phyloP scores from a whole-genome alignment of 2,329 filamentous ascomycete species.

The Colletotrichum sp. region DNA sequence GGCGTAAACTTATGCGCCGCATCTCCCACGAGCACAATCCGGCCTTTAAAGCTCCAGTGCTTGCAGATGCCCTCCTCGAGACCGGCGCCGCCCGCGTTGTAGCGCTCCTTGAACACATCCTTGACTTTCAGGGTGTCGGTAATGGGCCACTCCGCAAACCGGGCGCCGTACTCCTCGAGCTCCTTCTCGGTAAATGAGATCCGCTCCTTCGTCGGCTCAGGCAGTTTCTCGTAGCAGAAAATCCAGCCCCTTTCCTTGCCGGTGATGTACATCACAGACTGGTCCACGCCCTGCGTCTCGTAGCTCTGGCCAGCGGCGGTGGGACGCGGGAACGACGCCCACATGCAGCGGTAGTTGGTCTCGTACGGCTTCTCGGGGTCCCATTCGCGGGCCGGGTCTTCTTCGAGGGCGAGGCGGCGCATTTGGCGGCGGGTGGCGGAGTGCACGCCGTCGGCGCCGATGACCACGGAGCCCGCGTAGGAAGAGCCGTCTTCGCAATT shows the following conservation, averaged over 20 bases:
- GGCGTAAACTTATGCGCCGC: conserved; percentile 43
- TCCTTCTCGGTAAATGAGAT: conserved; percentile 30
- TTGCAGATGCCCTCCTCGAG: conserved; percentile 41
- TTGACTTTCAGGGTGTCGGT: conserved; percentile 29
- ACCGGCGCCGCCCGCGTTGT: conserved; percentile 32
- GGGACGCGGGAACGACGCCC: conserved; percentile 34
- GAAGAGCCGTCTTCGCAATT: conserved; percentile 35
- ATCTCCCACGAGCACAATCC: conserved; percentile 41
- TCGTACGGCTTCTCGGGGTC: conserved; percentile 18
- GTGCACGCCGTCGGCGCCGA: conserved; percentile 49
- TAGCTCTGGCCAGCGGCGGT: conserved; percentile 27
- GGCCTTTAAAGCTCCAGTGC: conserved; percentile 38
- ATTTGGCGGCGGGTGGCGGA: conserved; percentile 40
- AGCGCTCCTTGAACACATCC: conserved; percentile 31
- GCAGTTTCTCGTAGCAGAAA: conserved; percentile 36
- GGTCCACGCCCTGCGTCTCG: conserved; percentile 34
- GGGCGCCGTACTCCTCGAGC: conserved; percentile 25
- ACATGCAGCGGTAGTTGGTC: conserved; percentile 36
- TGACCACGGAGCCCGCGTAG: conserved; percentile 38
- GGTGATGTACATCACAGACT: conserved; percentile 32
- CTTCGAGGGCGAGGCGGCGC: conserved; percentile 30
- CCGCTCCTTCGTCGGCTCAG: conserved; percentile 27
- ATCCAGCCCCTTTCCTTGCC: conserved; percentile 34
- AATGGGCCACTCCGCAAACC: conserved; percentile 32
- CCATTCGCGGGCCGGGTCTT: conserved; percentile 11